phyloP scores from a whole-genome alignment of 1,139 yeast genomes.

The Zygoascus hellenicus region DNA sequence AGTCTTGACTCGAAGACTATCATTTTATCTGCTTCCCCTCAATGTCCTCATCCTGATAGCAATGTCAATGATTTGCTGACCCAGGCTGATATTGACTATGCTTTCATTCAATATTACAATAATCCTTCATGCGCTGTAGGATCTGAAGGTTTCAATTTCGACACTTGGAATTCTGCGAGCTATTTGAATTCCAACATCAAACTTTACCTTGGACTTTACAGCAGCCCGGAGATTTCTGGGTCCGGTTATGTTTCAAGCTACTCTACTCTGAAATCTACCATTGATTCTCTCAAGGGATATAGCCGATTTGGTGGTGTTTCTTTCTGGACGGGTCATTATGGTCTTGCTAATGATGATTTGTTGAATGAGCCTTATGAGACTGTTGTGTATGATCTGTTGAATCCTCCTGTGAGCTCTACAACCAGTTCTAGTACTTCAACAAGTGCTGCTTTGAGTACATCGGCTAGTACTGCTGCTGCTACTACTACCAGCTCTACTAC shows the following conservation, averaged over 20 bases:
- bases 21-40: conserved; percentile 90
- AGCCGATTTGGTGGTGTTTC: too few relatives aligned
- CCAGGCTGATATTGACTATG: conserved; percentile 66
- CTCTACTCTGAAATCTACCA: conserved; percentile 15
- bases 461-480: not conserved
- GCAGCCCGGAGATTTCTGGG: conserved; percentile 61
- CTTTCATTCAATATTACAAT: conserved; percentile 89
- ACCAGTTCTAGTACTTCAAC: conserved; percentile 6
- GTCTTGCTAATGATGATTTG: too few relatives aligned
- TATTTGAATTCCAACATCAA: conserved; percentile 53
- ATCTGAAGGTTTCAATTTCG: conserved; percentile 61
- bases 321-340: too few relatives aligned
- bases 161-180: conserved; percentile 73
- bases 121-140: conserved; percentile 68
- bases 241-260: conserved; percentile 44
- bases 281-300: conserved; percentile 34
- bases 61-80: conserved; percentile 45
- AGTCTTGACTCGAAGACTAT: conserved; percentile 42
- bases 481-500: not conserved
- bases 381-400: too few relatives aligned
- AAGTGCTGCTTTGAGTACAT: not conserved
- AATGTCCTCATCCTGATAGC: conserved; percentile 88
- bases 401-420: conserved; percentile 1
- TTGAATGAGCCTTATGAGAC: too few relatives aligned
- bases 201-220: conserved; percentile 70